Conservation (phyloP, 768 basidiomycete species). For the Boletus subparvulus region DNA sequence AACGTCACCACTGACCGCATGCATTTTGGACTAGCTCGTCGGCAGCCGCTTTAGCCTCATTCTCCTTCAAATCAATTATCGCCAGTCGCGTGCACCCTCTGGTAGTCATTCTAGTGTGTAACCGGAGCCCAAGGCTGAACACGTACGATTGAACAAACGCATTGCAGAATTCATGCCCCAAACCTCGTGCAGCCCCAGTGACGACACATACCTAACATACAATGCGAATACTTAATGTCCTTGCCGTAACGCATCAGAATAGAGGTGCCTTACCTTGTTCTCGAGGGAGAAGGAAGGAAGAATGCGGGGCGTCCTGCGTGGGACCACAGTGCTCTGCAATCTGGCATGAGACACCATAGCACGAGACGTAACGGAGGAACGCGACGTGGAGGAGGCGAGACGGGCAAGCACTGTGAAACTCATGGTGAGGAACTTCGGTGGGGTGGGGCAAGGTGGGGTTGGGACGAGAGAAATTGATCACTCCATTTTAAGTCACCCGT, state of each 20-base stretch:
- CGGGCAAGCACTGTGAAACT: conserved; percentile 26
- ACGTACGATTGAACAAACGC: conserved; percentile 82
- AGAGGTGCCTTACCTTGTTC: conserved; percentile 53
- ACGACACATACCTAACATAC: conserved; percentile 75
- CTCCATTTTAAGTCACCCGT: conserved; percentile 20
- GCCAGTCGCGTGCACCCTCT: conserved; percentile 82
- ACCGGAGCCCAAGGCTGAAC: not conserved
- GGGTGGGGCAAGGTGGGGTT: conserved; percentile 2
- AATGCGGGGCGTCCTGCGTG: conserved; percentile 42
- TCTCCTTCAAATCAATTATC: conserved; percentile 76
- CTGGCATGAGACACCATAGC: conserved; percentile 9
- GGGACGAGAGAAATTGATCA: conserved; percentile 14
- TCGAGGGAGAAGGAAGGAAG: conserved; percentile 78
- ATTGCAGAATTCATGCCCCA: conserved; percentile 88
- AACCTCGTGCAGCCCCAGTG: conserved; percentile 89
- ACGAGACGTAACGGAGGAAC: conserved; percentile 15
- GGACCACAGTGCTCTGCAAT: conserved; percentile 28
- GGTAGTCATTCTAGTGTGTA: conserved; percentile 8
- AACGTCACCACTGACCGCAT: conserved; percentile 42
- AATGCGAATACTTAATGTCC: not conserved
- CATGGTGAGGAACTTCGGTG: conserved; percentile 27
- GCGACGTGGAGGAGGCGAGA: conserved; percentile 17
- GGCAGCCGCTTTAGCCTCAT: conserved; percentile 66
- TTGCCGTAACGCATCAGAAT: not conserved
- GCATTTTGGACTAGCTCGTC: conserved; percentile 59